A percentile compares a stretch with the other conserved stretches of the same genome.
Evolutionary conservation across 2,329 filamentous ascomycete genomes (phyloP).

Genomic region (Monilinia fructigena): DNA sequence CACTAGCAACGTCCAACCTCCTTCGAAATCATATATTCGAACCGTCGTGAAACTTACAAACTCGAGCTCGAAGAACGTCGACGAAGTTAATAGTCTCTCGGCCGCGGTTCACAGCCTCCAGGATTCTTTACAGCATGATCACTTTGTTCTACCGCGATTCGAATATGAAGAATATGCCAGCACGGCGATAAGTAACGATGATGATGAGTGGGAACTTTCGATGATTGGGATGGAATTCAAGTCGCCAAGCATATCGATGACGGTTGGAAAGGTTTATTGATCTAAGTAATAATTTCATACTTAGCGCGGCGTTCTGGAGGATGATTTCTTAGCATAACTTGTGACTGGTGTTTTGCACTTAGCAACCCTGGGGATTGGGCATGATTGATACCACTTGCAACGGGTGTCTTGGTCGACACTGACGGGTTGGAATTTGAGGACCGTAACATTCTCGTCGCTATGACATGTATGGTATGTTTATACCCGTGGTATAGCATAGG

Average conservation of each 20-base stretch:
- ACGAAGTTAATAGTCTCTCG: constrained; percentile 6
- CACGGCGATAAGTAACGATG: constrained; percentile 13
- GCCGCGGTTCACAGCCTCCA: constrained; percentile 5
- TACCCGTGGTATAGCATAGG: constrained; percentile 1
- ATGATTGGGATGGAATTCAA: constrained; percentile 22
- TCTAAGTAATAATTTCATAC: background rate
- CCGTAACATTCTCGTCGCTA: background rate
- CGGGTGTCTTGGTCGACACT: constrained; percentile 4
- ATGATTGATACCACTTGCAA: constrained; percentile 17
- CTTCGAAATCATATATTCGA: background rate
- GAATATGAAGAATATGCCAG: constrained; percentile 17
- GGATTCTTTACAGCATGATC: constrained; percentile 20
- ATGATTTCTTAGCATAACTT: background rate
- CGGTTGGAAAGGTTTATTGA: constrained; percentile 14
- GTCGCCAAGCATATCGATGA: background rate
- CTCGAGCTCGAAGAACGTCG: background rate
- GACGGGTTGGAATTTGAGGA: constrained; percentile 5
- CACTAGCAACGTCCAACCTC: background rate
- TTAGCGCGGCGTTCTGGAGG: constrained; percentile 4
- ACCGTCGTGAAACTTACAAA: constrained; percentile 20
- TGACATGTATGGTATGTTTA: background rate
- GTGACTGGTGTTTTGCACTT: constrained; percentile 11
- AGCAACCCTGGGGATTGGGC: constrained; percentile 4
- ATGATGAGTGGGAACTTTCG: constrained; percentile 22
- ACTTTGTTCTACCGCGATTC: constrained; percentile 15